A percentile compares a stretch with the other conserved stretches of the same genome.
Evolutionary conservation across 176 grass and related monocot genomes (phyloP).

Genomic region (Triticum monococcum): DNA sequence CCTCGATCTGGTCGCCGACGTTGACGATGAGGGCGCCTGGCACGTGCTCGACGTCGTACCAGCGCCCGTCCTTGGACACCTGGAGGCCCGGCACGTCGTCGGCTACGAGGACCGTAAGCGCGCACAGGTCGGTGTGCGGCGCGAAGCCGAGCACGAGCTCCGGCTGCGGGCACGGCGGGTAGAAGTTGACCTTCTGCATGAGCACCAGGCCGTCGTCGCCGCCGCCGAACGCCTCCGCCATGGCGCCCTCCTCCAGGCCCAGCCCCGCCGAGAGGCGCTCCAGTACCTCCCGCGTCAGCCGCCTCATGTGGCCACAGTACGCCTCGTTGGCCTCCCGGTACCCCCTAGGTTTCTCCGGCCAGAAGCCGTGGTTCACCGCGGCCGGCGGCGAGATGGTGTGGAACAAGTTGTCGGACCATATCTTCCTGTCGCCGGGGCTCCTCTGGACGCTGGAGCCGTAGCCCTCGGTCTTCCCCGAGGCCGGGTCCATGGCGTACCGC

Average conservation of each 20-base stretch:
- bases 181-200: conserved; percentile 80
- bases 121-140: conserved; percentile 75
- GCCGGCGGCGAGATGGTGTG: conserved; percentile 54
- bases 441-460: conserved; percentile 54
- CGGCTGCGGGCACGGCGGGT: conserved; percentile 68
- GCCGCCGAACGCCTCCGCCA: conserved; percentile 42
- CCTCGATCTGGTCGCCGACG: conserved; percentile 83
- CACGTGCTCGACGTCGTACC: conserved; percentile 57
- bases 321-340: conserved; percentile 61
- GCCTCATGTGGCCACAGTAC: conserved; percentile 44
- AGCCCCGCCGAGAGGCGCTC: conserved; percentile 52
- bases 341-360: conserved; percentile 38
- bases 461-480: conserved; percentile 40
- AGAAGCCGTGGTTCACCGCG: conserved; percentile 39
- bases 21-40: conserved; percentile 67
- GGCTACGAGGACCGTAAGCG: conserved; percentile 64
- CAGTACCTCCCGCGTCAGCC: conserved; percentile 40
- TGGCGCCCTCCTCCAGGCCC: conserved; percentile 27
- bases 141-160: conserved; percentile 63
- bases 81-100: conserved; percentile 74
- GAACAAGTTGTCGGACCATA: conserved; percentile 79
- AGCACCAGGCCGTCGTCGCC: conserved; percentile 23
- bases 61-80: conserved; percentile 55
- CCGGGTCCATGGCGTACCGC: conserved; percentile 43
- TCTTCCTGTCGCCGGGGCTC: conserved; percentile 57